Conservation (phyloP, 2,329 filamentous ascomycete species). For the Hyphodiscus sp. region DNA sequence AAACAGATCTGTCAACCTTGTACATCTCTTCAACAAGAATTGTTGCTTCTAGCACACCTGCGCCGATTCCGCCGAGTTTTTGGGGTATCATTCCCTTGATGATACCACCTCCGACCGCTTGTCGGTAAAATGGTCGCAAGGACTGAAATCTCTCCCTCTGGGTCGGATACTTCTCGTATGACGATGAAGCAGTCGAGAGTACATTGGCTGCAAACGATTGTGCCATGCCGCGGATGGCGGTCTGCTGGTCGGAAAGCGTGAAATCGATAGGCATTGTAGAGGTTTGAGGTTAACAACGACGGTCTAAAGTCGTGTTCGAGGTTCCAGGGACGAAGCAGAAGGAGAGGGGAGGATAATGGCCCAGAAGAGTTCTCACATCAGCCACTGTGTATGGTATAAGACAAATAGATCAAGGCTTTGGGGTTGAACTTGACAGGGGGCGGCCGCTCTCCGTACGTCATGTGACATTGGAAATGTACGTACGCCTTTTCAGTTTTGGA, state of each 20-base stretch:
- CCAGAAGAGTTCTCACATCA: slow-evolving; percentile 1
- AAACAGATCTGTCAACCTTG: slow-evolving; percentile 41
- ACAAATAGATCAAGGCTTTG: neutral
- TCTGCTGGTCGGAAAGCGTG: slow-evolving; percentile 26
- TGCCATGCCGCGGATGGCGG: slow-evolving; percentile 25
- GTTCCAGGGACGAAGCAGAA: slow-evolving; percentile 8
- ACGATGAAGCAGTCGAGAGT: slow-evolving; percentile 21
- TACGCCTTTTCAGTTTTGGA: no score
- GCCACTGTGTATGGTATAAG: neutral
- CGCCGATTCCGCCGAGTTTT: slow-evolving; percentile 38
- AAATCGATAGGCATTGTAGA: slow-evolving; percentile 28
- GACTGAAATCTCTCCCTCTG: slow-evolving; percentile 39
- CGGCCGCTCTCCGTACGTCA: neutral
- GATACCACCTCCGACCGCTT: slow-evolving; percentile 38
- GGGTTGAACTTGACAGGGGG: neutral
- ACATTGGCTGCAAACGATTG: slow-evolving; percentile 23
- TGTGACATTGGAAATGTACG: no score
- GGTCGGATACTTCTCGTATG: slow-evolving; percentile 21
- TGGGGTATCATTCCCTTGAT: slow-evolving; percentile 42
- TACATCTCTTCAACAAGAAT: slow-evolving; percentile 49
- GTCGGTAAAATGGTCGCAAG: slow-evolving; percentile 39
- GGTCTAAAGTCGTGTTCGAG: neutral
- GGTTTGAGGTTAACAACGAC: neutral
- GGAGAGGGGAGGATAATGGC: neutral
- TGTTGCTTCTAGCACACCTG: slow-evolving; percentile 40